Conservation (phyloP, 371 early-diverging fungal species). For the Mucor saturninus region DNA sequence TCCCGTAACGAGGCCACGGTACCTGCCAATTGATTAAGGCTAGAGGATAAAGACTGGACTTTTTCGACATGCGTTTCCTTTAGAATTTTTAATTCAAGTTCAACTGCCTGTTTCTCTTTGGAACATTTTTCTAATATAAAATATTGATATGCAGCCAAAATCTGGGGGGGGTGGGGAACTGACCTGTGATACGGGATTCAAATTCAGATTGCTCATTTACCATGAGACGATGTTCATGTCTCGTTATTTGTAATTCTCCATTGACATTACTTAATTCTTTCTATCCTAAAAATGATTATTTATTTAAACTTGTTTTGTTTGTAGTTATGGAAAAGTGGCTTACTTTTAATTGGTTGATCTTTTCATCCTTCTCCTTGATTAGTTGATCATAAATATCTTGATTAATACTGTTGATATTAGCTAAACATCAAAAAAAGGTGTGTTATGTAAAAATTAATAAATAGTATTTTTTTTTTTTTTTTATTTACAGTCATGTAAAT, state of each 20-base stretch:
- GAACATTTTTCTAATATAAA: conserved; percentile 35
- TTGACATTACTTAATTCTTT: conserved; percentile 13
- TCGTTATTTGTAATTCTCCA: conserved; percentile 25
- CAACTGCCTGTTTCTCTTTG: conserved; percentile 33
- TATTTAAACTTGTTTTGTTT: neutral
- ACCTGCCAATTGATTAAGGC: conserved; percentile 31
- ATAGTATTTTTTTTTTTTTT: neutral
- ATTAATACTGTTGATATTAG: neutral
- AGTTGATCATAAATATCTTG: conserved; percentile 13
- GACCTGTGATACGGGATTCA: conserved; percentile 38
- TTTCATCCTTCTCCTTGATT: conserved; percentile 30
- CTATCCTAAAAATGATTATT: conserved; percentile 6
- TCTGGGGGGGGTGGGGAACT: neutral
- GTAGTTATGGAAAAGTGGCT: neutral
- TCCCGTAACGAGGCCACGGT: conserved; percentile 24
- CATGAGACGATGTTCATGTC: conserved; percentile 38
- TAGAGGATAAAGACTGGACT: conserved; percentile 32
- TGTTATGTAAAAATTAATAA: neutral
- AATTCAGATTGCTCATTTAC: conserved; percentile 43
- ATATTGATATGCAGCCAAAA: neutral
- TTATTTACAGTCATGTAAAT: neutral
- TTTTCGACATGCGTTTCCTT: conserved; percentile 45
- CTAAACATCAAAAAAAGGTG: neutral
- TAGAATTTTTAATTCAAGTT: conserved; percentile 34
- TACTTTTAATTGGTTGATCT: conserved; percentile 23